Evolutionary conservation across 345 rosid species (phyloP).

Genomic region (Cochlearia excelsa): DNA sequence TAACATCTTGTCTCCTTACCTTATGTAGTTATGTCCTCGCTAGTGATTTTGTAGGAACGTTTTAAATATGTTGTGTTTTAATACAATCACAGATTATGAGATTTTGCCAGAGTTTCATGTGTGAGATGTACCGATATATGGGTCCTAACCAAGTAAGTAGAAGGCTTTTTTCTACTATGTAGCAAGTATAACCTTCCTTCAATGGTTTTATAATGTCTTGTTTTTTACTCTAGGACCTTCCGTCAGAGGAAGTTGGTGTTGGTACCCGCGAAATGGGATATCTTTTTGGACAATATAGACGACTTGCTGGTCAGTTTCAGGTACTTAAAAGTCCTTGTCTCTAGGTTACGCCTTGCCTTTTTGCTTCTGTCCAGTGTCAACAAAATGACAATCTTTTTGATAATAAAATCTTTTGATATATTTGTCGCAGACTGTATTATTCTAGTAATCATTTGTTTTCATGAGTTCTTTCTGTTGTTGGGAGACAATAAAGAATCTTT

Average conservation of each 20-base stretch:
- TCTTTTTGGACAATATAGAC: slow-evolving; percentile 94
- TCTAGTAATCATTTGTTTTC: background rate
- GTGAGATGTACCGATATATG: slow-evolving; percentile 82
- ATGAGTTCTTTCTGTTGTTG: slow-evolving; percentile 16
- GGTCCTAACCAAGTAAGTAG: slow-evolving; percentile 83
- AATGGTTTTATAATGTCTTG: slow-evolving; percentile 8
- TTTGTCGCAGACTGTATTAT: slow-evolving; percentile 2
- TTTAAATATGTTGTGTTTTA: slow-evolving; percentile 24
- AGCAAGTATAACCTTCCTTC: slow-evolving; percentile 16
- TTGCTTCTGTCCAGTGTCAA: background rate
- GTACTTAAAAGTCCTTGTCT: slow-evolving; percentile 39
- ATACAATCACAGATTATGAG: slow-evolving; percentile 75
- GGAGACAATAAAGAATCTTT: slow-evolving; percentile 28
- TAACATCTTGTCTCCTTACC: slow-evolving; percentile 33
- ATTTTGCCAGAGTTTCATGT: slow-evolving; percentile 99
- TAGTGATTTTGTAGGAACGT: slow-evolving; percentile 10
- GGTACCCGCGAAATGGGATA: slow-evolving; percentile 98
- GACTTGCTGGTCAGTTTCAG: slow-evolving; percentile 96
- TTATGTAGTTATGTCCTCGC: background rate
- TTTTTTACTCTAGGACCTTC: slow-evolving; percentile 65
- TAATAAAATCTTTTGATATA: too few relatives aligned
- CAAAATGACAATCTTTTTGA: background rate
- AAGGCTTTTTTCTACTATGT: background rate
- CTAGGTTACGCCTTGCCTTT: slow-evolving; percentile 4
- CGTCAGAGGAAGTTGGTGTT: slow-evolving; percentile 98